These are phyloP conservation scores for Acanthamoeba divionensis DNA, from an alignment of 208 protist species.

Conservation along the genomic window DNA sequence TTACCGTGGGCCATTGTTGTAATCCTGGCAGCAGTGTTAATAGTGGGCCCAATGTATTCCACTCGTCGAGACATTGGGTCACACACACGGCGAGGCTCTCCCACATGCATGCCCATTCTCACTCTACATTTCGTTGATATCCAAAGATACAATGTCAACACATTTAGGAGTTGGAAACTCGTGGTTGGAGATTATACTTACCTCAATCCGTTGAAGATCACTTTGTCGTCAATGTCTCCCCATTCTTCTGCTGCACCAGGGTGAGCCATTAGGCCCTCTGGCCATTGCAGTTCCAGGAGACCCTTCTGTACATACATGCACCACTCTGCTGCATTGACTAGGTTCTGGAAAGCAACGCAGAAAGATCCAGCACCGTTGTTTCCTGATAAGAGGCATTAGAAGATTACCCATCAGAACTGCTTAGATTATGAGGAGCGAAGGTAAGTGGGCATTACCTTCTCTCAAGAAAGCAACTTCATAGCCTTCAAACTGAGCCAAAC, in stretches of 20 bases:
- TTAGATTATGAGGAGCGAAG: no score
- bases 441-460: no score
- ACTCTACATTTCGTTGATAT: no score
- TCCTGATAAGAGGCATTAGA: not conserved
- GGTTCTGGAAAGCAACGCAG: conserved; percentile 45
- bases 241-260: conserved; percentile 2
- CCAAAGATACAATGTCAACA: no score
- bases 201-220: conserved; percentile 15
- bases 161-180: no score
- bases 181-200: no score
- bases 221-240: not conserved
- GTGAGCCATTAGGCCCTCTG: conserved; percentile 28
- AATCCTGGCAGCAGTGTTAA: conserved; percentile 38
- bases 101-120: conserved; percentile 7
- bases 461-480: not conserved
- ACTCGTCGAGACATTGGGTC: conserved; percentile 57
- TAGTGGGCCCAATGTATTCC: conserved; percentile 69
- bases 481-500: not conserved
- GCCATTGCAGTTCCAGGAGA: not conserved
- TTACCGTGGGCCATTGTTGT: conserved; percentile 22
- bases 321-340: not conserved
- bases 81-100: not conserved
- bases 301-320: conserved; percentile 51
- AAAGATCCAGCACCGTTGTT: conserved; percentile 25
- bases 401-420: no score